Evolutionary conservation across 176 grass and related monocot genomes (phyloP), one percentile per base, ranked within the genome.

Genomic region (Musa schizocarpa): DNA sequence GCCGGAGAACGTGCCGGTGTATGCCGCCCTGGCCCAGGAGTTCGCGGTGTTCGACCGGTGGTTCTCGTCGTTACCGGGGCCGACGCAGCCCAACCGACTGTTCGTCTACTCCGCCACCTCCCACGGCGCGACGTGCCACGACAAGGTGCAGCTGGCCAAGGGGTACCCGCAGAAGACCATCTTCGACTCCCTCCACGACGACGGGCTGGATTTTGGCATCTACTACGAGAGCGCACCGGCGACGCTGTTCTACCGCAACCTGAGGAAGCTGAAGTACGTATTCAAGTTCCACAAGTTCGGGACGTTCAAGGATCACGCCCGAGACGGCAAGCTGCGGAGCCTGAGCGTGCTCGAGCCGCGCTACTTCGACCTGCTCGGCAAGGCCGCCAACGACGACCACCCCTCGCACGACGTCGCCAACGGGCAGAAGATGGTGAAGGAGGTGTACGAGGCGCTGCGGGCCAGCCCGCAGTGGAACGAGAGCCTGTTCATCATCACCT

Each of bases 391-490:
- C 21, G 75, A 77, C 59, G 59, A 65, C 59, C 75, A 77, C 59
- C 75, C 75, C 9, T 63, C 75, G 19, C 75, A 77, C 49, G 75
- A 77, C 59, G 75, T 77, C 20, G 75, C 59, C 75, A 77, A 77
- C 20, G 75, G 75, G 11, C 75, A 77, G 75, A 23, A 23, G 61
- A 9, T 77, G 59, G 75, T 77, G 12, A 77, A 77, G 58, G 43
- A 52, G 12, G 72, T 74, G 2, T 74, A 74, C 22, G 72, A 74
- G 53, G 24, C 77, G 0, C 21, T 81, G 17, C 48, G 79, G 22
- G 70, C 69, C 9, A 81, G 79, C 54, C 69, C 79, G 13, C 69
- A 74, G 56, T 81, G 79, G 79, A 81, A 81, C 22, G 43, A 81
- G 25, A 81, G 79, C 54, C 70, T 73, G 16, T 49, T 81, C 50